Evolutionary conservation across 306 rosid species (phyloP), one percentile per base, ranked within the genome.

Genomic region (Cajanus cajan): DNA sequence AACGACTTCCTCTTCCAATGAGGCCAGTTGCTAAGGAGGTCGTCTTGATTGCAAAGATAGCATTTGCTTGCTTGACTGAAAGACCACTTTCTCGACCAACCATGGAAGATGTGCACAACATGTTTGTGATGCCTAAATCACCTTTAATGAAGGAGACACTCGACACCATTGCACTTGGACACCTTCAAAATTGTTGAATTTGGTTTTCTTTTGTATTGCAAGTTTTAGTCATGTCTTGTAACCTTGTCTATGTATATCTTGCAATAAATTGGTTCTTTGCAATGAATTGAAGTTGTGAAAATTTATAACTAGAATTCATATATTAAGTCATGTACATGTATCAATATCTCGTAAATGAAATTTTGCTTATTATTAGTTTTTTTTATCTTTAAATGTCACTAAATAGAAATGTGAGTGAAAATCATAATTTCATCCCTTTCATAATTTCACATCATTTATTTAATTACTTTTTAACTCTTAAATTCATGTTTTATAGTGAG

Each of bases 41-140:
- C 55, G 16, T 74, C 14, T 44, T 74, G 47, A 47, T 81, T 67
- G 80, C 71, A 24, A 74, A 68, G 45, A 25, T 67, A 4, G 80
- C 77, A 16, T 81, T 81, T 68, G 58, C 67, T 81, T 81, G 85
- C 36, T 36, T 81, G 84, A 55, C 22, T 81, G 64, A 55, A 34
- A 66, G 18, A 43, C 76, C 84, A 55, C 55, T 8, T 75, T 57
- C 55, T 16, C 71, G 81, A 15, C 85, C 81, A 47, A 75, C 72
- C 7, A 81, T 81, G 85, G 50, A 81, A 74, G 70, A 81, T 33
- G 84, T 44, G 11, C 34, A 74, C 14, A 65, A 74, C 69, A 34
- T 33, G 64, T 81, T 74, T 81, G 71, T 81, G 18, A 74, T 66
- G 76, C n/a, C 71, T 44, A 81, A 55, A 45, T 34, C 50, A 19